Evolutionary conservation across 805 yeast species (phyloP).

Genomic region (Dipodascus albidus): DNA sequence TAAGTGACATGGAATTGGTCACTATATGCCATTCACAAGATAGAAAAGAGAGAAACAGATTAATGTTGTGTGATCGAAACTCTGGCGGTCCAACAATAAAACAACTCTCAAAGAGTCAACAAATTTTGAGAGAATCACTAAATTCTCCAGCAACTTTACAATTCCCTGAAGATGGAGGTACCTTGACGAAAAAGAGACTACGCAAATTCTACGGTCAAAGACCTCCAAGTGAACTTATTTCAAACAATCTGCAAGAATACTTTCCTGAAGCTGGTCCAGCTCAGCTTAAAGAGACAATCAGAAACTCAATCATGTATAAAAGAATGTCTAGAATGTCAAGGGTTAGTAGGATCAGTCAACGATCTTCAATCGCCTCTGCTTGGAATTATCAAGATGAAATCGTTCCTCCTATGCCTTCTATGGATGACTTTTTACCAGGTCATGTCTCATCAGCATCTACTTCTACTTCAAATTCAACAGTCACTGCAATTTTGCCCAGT

Average conservation of each 20-base stretch:
- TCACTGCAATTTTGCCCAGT: background rate
- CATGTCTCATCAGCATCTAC: slow-evolving; percentile 1
- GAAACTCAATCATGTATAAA: slow-evolving; percentile 71
- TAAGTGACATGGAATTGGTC: slow-evolving; percentile 71
- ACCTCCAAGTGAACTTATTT: slow-evolving; percentile 87
- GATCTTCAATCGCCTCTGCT: slow-evolving; percentile 20
- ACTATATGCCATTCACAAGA: slow-evolving; percentile 72
- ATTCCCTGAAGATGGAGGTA: background rate
- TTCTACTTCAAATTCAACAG: slow-evolving; percentile 2
- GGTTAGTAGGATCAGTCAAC: slow-evolving; percentile 21
- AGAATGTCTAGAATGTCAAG: slow-evolving; percentile 38
- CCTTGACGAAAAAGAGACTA: slow-evolving; percentile 1
- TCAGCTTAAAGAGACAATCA: slow-evolving; percentile 65
- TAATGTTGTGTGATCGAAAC: slow-evolving; percentile 52
- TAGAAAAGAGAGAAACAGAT: slow-evolving; percentile 55
- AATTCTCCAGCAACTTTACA: slow-evolving; percentile 3
- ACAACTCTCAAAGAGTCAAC: slow-evolving; percentile 21
- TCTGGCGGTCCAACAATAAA: slow-evolving; percentile 40
- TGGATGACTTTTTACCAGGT: slow-evolving; percentile 3
- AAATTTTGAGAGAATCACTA: slow-evolving; percentile 12
- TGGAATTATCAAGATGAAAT: slow-evolving; percentile 16
- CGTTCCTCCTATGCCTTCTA: slow-evolving; percentile 15
- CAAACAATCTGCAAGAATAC: slow-evolving; percentile 79
- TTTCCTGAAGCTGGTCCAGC: slow-evolving; percentile 74
- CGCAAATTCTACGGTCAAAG: slow-evolving; percentile 48